Percentiles rank a stretch among this genome's conserved stretches.
Evolutionary conservation across 2,329 filamentous ascomycete species (phyloP).

Genomic region (Alternaria conjuncta): DNA sequence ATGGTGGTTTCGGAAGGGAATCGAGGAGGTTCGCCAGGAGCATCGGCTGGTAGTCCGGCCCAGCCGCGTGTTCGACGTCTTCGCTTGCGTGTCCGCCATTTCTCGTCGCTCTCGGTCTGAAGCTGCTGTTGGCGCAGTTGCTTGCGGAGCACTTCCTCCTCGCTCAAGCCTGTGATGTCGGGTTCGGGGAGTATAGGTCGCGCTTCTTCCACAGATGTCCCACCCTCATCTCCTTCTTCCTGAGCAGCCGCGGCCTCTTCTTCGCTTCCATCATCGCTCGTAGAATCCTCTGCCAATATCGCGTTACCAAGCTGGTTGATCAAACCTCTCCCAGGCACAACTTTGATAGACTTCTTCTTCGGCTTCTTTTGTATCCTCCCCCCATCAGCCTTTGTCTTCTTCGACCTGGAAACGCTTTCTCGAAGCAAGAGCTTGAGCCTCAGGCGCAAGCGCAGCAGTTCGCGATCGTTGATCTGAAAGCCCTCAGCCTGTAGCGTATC

Average conservation of each 20-base stretch:
- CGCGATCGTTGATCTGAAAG: slow-evolving; percentile 73
- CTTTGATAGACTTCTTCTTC: slow-evolving; percentile 22
- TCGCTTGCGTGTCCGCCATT: slow-evolving; percentile 69
- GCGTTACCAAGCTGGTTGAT: slow-evolving; percentile 39
- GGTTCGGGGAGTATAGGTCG: slow-evolving; percentile 7
- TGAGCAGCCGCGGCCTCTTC: slow-evolving; percentile 10
- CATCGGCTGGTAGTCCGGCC: slow-evolving; percentile 71
- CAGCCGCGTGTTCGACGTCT: slow-evolving; percentile 72
- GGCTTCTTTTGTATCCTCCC: slow-evolving; percentile 19
- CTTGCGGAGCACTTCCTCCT: slow-evolving; percentile 34
- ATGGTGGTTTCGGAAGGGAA: slow-evolving; percentile 85
- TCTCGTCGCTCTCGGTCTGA: slow-evolving; percentile 66
- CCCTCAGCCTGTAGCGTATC: slow-evolving; percentile 73
- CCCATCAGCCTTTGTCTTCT: slow-evolving; percentile 49
- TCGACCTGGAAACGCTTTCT: slow-evolving; percentile 57
- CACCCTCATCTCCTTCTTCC: neutral
- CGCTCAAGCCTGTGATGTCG: slow-evolving; percentile 19
- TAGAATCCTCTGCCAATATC: slow-evolving; percentile 31
- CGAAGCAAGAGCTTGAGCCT: slow-evolving; percentile 73
- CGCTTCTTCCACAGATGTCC: slow-evolving; percentile 5
- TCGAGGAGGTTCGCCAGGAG: slow-evolving; percentile 70
- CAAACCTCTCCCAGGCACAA: slow-evolving; percentile 20
- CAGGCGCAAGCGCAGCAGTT: slow-evolving; percentile 72
- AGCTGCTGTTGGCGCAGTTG: slow-evolving; percentile 49
- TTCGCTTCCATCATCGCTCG: slow-evolving; percentile 24